Base-by-base conservation (phyloP, 495 filamentous ascomycete species). In the Aspergillus bertholletiae region DNA sequence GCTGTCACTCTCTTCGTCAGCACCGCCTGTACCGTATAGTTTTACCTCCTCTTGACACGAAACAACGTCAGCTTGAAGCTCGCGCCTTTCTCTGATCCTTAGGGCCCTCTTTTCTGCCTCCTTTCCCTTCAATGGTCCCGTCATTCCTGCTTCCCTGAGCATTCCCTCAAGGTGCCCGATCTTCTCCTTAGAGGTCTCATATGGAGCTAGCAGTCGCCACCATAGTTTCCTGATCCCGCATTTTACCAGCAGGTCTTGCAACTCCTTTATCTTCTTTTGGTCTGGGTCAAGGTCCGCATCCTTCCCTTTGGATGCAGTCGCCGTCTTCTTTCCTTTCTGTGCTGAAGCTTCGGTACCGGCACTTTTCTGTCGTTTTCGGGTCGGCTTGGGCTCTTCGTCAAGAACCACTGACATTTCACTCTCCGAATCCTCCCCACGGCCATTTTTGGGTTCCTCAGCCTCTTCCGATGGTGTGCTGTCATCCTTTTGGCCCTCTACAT, bases 171-270 rank as follows among this genome's bases (percentile, higher is more conserved):
- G 80, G 68, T 96, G 90, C 51, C 74, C 73, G 54, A 97, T 91
- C 75, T 96, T 97, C 8, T 81, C 89, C 59, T 86, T 88, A 13
- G 80, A 66, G 23, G 86, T 89, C 43, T 84, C 86, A 64, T 83
- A 88, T 57, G 89, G 86, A 54, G 79, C 78, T 47, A 98, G 79
- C 71, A 96, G 90, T 52, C 85, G 82, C 34, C 76, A 77, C 94
- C 95, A 98, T 58, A 97, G 81, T 65, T 97, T 97, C 28, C 90
- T 88, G 45, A 98, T 84, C 18, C 94, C 94, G 62, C 94, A 98
- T 74, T 96, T 97, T 39, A 88, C 62, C 26, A 98, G 79, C 71
- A 91, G 90, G 20, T 83, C 81, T 71, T 98, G 94, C 15, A 98
- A 79, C n/a, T 83, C 84, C 68, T 93, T 97, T 68, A 97, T 90